Evolutionary conservation across 352 stramenopile species (phyloP), one percentile per base, ranked within the genome.

Genomic region (Phytophthora hibernalis): DNA sequence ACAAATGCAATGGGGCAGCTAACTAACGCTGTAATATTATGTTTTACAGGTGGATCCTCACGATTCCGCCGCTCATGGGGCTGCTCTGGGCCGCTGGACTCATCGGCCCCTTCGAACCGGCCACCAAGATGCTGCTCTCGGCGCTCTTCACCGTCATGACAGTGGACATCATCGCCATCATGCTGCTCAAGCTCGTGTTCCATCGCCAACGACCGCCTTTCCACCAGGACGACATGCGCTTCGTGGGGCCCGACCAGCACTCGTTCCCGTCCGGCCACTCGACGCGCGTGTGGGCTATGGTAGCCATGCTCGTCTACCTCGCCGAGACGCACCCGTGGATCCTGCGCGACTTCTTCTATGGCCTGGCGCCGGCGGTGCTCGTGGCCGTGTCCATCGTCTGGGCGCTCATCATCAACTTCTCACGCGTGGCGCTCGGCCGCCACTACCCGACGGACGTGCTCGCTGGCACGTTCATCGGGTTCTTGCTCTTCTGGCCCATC

Each of bases 261-360:
- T 95, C 87, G 63, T 95, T 95, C 72, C 87, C 87, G 10, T 95
- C 87, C 3, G 87, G 87, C 40, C 87, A 95, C 68, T 87, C 85
- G 5, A 93, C 87, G 37, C 85, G 87, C 54, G 80, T 81, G 21
- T 91, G 85, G 73, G 84, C 82, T 50, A 79, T 95, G 61, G 70
- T 92, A 24, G 83, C 68, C 8, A 76, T 93, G 63, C 52, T 92
- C 50, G 42, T 91, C 43, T 83, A 85, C 57, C 65, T 93, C 21
- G 74, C 82, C 12, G 65, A 87, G 37, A 74, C 43, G 37, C 71
- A 90, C 45, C 78, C 83, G 18, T 59, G 49, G 52, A 64, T 87
- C 30, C 49, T 86, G 12, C 68, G 70, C 38, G 61, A 76, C 22
- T 89, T 91, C 40, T 87, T 92, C 69, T 77, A 69, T 50, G 66